Percentiles rank a stretch among this genome's conserved stretches.
phyloP scores from a whole-genome alignment of 371 early-diverging fungal genomes.

The Saksenaea vasiformis region DNA sequence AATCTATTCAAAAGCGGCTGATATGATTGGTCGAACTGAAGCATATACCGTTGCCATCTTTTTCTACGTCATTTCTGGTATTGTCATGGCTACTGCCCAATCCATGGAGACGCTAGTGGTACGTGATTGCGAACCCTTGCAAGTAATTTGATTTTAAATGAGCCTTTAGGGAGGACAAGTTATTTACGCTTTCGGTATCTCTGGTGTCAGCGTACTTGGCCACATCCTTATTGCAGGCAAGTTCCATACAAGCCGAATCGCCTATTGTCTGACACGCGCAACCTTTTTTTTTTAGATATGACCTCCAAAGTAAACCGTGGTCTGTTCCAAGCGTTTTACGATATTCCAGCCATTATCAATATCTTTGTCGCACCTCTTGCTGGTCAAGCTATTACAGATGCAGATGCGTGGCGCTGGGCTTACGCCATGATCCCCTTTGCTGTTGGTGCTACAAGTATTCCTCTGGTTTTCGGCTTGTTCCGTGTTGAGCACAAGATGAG shows the following conservation, averaged over 20 bases:
- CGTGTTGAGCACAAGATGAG: slow-evolving; percentile 25
- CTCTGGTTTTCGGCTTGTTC: slow-evolving; percentile 33
- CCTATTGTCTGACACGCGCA: not conserved
- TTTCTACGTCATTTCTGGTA: slow-evolving; percentile 41
- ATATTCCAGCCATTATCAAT: slow-evolving; percentile 40
- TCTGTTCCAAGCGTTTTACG: slow-evolving; percentile 34
- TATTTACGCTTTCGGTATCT: slow-evolving; percentile 39
- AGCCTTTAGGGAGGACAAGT: slow-evolving; percentile 39
- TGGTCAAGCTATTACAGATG: slow-evolving; percentile 16
- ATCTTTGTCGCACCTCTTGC: slow-evolving; percentile 30
- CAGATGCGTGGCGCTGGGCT: slow-evolving; percentile 23
- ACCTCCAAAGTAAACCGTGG: slow-evolving; percentile 22
- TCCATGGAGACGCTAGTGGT: slow-evolving; percentile 35
- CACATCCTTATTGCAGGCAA: slow-evolving; percentile 50
- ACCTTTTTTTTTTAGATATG: slow-evolving; percentile 27
- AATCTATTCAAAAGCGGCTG: slow-evolving; percentile 49
- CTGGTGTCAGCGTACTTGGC: slow-evolving; percentile 39
- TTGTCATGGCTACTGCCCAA: slow-evolving; percentile 34
- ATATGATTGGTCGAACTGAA: slow-evolving; percentile 43
- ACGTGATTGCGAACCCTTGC: not conserved
- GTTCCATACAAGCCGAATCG: not conserved
- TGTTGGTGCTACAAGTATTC: slow-evolving; percentile 28
- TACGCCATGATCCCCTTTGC: slow-evolving; percentile 24
- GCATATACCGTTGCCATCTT: slow-evolving; percentile 36
- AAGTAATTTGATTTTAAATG: not conserved